Conservation (phyloP, 148 eudicot genomes). For the Beta vulgaris region DNA sequence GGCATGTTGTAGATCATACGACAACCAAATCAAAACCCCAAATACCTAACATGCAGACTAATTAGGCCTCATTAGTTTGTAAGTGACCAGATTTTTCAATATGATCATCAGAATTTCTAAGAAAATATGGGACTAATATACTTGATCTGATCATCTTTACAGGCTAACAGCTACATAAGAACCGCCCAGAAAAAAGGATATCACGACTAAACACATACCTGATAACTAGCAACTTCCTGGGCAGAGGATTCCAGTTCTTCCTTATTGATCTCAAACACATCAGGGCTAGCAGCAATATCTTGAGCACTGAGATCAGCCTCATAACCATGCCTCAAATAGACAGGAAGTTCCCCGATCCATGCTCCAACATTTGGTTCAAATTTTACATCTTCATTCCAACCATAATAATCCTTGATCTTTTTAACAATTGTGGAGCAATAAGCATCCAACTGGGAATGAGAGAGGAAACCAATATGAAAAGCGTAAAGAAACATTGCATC, state of each 20-base stretch:
- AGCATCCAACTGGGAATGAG: slow-evolving; percentile 53
- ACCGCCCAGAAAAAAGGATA: background rate
- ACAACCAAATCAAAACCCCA: background rate
- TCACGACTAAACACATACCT: slow-evolving; percentile 41
- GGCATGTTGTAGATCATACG: background rate
- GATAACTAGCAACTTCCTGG: slow-evolving; percentile 75
- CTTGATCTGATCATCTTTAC: background rate
- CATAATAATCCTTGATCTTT: slow-evolving; percentile 55
- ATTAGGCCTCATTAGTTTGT: background rate
- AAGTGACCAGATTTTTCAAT: background rate
- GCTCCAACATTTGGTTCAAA: slow-evolving; percentile 50
- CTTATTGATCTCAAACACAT: slow-evolving; percentile 27
- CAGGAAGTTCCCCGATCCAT: slow-evolving; percentile 74
- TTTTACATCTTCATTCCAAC: slow-evolving; percentile 66
- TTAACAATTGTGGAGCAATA: slow-evolving; percentile 48
- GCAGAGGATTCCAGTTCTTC: slow-evolving; percentile 44
- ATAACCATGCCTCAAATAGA: slow-evolving; percentile 35
- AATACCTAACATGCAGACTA: background rate
- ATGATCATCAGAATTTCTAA: background rate
- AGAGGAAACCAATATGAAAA: slow-evolving; percentile 4
- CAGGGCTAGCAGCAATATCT: slow-evolving; percentile 32
- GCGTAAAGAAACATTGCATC: background rate
- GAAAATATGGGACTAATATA: background rate
- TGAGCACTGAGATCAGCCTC: slow-evolving; percentile 29
- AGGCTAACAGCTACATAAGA: background rate